These are phyloP conservation scores for Exophiala sp. DNA, from an alignment of 2,329 filamentous ascomycete genomes.

Conservation along the genomic window DNA sequence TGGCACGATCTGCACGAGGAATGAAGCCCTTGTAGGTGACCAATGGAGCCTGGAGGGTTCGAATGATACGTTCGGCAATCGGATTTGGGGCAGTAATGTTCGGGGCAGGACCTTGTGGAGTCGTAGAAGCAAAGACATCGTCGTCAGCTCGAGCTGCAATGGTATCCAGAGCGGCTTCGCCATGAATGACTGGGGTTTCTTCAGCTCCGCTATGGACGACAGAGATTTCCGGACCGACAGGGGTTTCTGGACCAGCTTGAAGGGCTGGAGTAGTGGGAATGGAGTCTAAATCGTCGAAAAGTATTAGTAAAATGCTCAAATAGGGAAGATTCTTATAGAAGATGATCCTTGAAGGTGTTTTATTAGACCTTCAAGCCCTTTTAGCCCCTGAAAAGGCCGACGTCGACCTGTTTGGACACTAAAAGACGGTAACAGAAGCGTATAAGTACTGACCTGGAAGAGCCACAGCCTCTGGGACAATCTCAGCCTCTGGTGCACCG, in stretches of 20 bases:
- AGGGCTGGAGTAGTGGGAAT: neutral
- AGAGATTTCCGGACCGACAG: neutral
- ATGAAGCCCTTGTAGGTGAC: slow-evolving; percentile 3
- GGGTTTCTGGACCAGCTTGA: neutral
- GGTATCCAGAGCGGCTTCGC: neutral
- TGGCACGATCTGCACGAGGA: slow-evolving; percentile 31
- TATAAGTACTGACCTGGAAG: neutral
- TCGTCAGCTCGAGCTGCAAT: slow-evolving; percentile 10
- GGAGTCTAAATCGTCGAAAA: neutral
- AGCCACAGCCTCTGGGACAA: neutral
- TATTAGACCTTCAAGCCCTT: neutral
- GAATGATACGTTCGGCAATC: slow-evolving; percentile 1
- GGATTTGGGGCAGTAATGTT: neutral
- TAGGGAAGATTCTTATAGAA: neutral
- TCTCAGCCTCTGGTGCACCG: neutral
- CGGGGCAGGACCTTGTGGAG: neutral
- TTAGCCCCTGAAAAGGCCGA: neutral
- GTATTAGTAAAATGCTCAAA: neutral
- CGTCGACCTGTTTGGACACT: too few species aligned
- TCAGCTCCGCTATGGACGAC: neutral
- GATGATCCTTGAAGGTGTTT: neutral
- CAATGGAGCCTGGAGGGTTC: slow-evolving; percentile 2
- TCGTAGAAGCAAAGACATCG: slow-evolving; percentile 12
- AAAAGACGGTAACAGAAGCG: neutral
- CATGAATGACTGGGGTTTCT: neutral